Percentiles rank a stretch among this genome's conserved stretches.
Conservation (phyloP, 2,329 filamentous ascomycete species). For the Basipetospora sp. region DNA sequence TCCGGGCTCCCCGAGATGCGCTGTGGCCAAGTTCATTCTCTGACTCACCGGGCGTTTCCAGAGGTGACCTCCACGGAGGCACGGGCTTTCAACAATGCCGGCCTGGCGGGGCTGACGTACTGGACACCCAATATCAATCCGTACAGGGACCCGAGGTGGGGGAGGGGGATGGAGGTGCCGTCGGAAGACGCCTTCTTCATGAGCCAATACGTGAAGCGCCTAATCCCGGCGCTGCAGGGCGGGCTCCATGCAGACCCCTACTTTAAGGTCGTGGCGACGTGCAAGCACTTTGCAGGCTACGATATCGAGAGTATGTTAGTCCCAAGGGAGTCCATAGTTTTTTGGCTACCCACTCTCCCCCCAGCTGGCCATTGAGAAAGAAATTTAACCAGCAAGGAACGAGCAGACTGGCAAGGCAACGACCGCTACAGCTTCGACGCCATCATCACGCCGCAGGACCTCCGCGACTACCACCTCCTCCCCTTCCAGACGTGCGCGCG, state of each 20-base stretch:
- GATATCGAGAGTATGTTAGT: constrained; percentile 32
- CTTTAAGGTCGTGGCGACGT: constrained; percentile 35
- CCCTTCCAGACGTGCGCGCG: constrained; percentile 49
- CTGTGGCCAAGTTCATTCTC: no score
- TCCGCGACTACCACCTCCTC: constrained; percentile 53
- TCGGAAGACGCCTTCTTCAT: constrained; percentile 40
- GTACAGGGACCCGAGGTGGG: constrained; percentile 49
- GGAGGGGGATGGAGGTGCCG: constrained; percentile 44
- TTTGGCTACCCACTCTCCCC: no score
- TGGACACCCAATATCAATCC: constrained; percentile 57
- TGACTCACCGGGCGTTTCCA: no score
- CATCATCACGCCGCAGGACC: constrained; percentile 42
- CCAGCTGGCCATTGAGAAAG: no score
- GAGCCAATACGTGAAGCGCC: constrained; percentile 33
- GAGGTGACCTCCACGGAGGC: constrained; percentile 45
- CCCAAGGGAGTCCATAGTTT: no score
- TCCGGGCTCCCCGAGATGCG: no score
- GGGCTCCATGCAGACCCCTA: constrained; percentile 7
- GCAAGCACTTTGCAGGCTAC: constrained; percentile 46
- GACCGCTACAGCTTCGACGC: constrained; percentile 40
- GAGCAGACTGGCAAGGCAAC: constrained; percentile 24
- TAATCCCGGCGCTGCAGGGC: constrained; percentile 39
- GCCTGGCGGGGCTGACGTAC: constrained; percentile 39
- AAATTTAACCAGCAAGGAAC: no score
- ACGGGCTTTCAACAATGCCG: constrained; percentile 48